These are phyloP conservation scores for Dryadomyces sulphureus DNA, from an alignment of 2,329 filamentous ascomycete species.

Conservation along the genomic window DNA sequence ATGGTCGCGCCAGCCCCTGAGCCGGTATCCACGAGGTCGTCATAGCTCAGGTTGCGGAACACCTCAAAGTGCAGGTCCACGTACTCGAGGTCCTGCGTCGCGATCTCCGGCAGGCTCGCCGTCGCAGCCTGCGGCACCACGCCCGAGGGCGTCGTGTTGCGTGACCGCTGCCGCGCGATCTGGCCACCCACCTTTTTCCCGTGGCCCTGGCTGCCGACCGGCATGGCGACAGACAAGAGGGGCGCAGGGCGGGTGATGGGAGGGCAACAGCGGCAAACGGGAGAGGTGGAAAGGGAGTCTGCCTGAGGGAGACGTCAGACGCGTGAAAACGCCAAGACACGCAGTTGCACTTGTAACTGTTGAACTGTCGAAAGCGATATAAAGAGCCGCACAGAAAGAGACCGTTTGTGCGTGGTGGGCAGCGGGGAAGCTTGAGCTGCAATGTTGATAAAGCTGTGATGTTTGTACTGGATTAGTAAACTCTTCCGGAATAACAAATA, in stretches of 20 bases:
- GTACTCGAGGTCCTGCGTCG: slow-evolving; percentile 46
- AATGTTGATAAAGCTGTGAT: neutral
- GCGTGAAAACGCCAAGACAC: neutral
- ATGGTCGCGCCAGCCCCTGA: slow-evolving; percentile 36
- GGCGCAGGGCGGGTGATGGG: too few species aligned
- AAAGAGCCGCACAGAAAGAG: neutral
- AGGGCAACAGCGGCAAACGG: neutral
- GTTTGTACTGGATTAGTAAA: neutral
- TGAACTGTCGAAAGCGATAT: too few species aligned
- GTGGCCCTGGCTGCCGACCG: slow-evolving; percentile 41
- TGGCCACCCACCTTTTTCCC: slow-evolving; percentile 50
- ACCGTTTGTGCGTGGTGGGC: neutral
- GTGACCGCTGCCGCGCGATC: slow-evolving; percentile 51
- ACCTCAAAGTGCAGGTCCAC: slow-evolving; percentile 47
- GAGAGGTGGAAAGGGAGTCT: neutral
- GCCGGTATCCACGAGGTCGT: slow-evolving; percentile 53
- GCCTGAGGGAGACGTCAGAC: neutral
- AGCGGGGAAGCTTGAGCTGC: neutral
- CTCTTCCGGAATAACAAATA: neutral
- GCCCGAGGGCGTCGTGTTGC: slow-evolving; percentile 55
- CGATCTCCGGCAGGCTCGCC: slow-evolving; percentile 38
- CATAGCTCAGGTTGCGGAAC: slow-evolving; percentile 46
- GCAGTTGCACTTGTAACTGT: neutral
- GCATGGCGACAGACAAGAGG: slow-evolving; percentile 26
- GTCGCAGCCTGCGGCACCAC: slow-evolving; percentile 27